These are phyloP conservation scores for Trichoderma pleuroti DNA, from an alignment of 2,329 filamentous ascomycete genomes.

Conservation along the genomic window DNA sequence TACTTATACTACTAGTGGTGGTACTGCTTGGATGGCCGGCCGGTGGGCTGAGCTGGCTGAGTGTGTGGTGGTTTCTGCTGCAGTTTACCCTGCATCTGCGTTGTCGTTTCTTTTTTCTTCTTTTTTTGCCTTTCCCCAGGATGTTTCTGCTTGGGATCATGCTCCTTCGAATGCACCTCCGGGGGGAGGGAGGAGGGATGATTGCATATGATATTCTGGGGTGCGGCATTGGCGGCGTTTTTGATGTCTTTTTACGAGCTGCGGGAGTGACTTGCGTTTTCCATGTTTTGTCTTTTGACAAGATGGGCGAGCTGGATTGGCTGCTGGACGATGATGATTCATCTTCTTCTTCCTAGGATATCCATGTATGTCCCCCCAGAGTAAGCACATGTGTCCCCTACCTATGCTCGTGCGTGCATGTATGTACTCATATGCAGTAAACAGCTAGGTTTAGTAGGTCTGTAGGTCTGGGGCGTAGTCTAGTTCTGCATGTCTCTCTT, in stretches of 20 bases:
- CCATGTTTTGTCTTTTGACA: neutral
- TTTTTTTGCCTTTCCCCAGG: neutral
- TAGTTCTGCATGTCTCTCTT: neutral
- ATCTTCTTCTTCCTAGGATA: neutral
- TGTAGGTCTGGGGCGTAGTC: neutral
- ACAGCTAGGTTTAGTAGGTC: neutral
- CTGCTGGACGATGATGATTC: neutral
- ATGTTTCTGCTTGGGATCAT: neutral
- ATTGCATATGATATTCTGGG: conserved; percentile 9
- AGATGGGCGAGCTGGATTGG: neutral
- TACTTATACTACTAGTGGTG: neutral
- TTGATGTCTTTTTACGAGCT: neutral
- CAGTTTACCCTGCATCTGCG: neutral
- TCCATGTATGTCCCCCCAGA: neutral
- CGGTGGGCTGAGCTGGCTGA: neutral
- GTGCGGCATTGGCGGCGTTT: conserved; percentile 9
- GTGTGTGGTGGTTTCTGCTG: neutral
- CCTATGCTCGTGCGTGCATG: neutral
- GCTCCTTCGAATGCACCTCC: neutral
- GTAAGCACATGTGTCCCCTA: neutral
- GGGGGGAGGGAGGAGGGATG: neutral
- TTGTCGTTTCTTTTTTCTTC: neutral
- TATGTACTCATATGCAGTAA: neutral
- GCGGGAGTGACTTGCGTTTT: conserved; percentile 3
- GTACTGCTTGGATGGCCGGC: neutral